Evolutionary conservation across 2,329 filamentous ascomycete genomes (phyloP).

Genomic region (Diatrype stigma): DNA sequence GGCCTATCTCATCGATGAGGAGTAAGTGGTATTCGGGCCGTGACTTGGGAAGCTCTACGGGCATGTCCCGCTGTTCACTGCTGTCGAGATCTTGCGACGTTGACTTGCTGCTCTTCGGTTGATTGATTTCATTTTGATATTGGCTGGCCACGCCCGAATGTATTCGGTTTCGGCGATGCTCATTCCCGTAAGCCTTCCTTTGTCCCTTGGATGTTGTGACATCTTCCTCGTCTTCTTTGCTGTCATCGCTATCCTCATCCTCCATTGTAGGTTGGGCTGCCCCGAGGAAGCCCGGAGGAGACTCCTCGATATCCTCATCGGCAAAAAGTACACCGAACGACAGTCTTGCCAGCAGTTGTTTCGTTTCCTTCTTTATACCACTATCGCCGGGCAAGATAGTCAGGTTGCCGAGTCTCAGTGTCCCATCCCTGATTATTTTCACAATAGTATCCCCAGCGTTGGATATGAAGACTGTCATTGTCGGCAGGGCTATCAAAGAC

Average conservation of each 20-base stretch:
- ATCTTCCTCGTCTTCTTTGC: constrained; percentile 26
- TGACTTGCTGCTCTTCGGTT: constrained; percentile 13
- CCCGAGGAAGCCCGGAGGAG: constrained; percentile 39
- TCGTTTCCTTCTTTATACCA: constrained; percentile 42
- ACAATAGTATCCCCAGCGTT: constrained; percentile 84
- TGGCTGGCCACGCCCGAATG: neutral
- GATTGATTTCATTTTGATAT: neutral
- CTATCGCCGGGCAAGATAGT: constrained; percentile 58
- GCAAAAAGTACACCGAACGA: constrained; percentile 40
- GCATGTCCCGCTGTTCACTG: constrained; percentile 26
- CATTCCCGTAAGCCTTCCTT: neutral
- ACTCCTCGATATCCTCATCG: constrained; percentile 32
- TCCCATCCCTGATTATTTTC: constrained; percentile 51
- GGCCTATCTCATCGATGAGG: constrained; percentile 68
- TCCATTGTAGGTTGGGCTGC: constrained; percentile 23
- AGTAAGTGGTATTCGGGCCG: constrained; percentile 55
- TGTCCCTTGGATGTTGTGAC: neutral
- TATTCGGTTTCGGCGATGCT: neutral
- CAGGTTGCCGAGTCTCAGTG: constrained; percentile 52
- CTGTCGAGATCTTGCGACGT: constrained; percentile 36
- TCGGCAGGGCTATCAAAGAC: constrained; percentile 80
- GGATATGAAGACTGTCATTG: constrained; percentile 80
- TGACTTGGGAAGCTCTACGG: constrained; percentile 35
- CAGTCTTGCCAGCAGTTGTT: constrained; percentile 37
- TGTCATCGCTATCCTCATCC: constrained; percentile 30